These are phyloP conservation scores for Plasmodium blacklocki DNA, from an alignment of 169 alveolate genomes.

Conservation along the genomic window DNA sequence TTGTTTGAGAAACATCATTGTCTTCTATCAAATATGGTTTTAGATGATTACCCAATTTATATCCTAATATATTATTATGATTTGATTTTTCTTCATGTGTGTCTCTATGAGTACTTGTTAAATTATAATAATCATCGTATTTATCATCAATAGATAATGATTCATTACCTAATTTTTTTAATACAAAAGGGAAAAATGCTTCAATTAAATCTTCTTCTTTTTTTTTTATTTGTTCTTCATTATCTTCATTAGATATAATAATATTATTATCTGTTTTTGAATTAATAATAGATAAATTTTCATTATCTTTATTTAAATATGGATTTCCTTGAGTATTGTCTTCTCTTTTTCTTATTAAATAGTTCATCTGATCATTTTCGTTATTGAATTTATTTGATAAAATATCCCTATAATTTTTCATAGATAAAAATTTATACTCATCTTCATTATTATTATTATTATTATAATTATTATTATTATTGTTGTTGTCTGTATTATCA, in stretches of 20 bases:
- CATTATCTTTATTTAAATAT: neutral
- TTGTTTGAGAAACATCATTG: too few species aligned
- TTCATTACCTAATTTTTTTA: constrained; percentile 1
- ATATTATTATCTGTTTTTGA: neutral
- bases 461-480: neutral
- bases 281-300: neutral
- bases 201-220: neutral
- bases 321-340: constrained; percentile 10
- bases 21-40: too few species aligned
- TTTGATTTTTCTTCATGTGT: neutral
- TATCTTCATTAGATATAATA: constrained; percentile 1
- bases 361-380: neutral
- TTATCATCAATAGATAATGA: neutral
- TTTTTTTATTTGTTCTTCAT: neutral
- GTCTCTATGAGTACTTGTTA: neutral
- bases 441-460: neutral
- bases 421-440: neutral
- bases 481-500: neutral
- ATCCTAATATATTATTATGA: too few species aligned
- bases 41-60: too few species aligned
- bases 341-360: constrained; percentile 13
- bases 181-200: neutral
- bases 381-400: neutral
- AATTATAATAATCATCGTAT: neutral
- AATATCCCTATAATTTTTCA: neutral